phyloP scores from a whole-genome alignment of 2,329 filamentous ascomycete genomes.

The Claviceps fusiformis region DNA sequence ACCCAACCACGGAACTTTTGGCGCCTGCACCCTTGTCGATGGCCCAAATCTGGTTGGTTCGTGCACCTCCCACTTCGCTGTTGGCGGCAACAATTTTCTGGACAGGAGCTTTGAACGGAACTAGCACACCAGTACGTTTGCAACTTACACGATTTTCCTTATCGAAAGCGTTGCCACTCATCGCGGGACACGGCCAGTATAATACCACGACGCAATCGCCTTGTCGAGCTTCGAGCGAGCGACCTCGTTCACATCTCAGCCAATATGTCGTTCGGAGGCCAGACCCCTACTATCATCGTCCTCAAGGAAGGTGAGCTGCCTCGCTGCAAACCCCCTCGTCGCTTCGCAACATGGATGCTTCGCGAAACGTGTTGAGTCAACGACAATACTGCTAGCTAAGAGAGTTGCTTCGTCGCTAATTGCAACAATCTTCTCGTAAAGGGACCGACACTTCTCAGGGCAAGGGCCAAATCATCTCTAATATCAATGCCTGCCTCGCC shows the following conservation, averaged over 20 bases:
- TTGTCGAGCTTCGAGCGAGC: constrained; percentile 6
- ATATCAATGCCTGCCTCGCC: constrained; percentile 95
- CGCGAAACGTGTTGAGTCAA: background rate
- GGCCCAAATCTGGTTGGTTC: background rate
- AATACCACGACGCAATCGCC: constrained; percentile 2
- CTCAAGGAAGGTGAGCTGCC: constrained; percentile 71
- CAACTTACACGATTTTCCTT: background rate
- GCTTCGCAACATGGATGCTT: constrained; percentile 6
- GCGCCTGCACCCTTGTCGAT: background rate
- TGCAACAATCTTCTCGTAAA: constrained; percentile 21
- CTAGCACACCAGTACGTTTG: background rate
- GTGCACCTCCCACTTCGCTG: background rate
- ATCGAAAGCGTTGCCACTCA: background rate
- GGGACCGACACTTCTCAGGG: constrained; percentile 96
- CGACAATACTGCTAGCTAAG: background rate
- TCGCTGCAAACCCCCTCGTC: constrained; percentile 19
- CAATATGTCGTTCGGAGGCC: constrained; percentile 89
- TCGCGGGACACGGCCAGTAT: background rate
- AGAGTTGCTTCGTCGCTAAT: constrained; percentile 1
- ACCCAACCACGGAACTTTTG: background rate
- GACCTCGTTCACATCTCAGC: constrained; percentile 5
- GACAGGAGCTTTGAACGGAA: constrained; percentile 1
- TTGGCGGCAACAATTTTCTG: constrained; percentile 6
- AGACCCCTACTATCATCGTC: constrained; percentile 96
- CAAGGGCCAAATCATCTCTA: constrained; percentile 90